Percentiles rank a stretch among this genome's conserved stretches.
These are phyloP conservation scores for Ogataea ganodermae DNA, from an alignment of 805 yeast genomes.

Conservation along the genomic window DNA sequence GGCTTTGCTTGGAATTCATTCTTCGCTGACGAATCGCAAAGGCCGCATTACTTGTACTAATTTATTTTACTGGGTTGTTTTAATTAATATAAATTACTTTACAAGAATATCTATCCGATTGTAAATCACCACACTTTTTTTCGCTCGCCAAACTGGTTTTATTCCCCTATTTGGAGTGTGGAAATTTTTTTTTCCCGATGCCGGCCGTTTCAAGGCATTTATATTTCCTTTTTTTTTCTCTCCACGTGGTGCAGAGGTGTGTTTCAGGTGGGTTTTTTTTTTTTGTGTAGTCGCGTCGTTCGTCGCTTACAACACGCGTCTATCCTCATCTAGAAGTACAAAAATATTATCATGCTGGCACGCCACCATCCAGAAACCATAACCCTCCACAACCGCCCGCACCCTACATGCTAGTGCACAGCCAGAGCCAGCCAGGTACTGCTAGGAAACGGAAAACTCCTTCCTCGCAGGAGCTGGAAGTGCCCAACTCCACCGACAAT, in stretches of 20 bases:
- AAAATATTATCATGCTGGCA: too few species aligned
- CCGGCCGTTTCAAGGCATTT: neutral
- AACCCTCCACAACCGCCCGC: too few species aligned
- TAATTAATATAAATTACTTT: constrained; percentile 12
- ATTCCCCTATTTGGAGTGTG: neutral
- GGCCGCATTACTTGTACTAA: constrained; percentile 17
- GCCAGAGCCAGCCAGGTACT: neutral
- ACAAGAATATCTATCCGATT: too few species aligned
- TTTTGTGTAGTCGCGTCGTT: neutral
- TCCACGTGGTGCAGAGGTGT: neutral
- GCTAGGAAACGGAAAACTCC: neutral
- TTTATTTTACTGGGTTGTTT: constrained; percentile 19
- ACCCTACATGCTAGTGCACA: too few species aligned
- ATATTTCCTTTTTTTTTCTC: too few species aligned
- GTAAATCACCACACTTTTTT: too few species aligned
- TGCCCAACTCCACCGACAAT: constrained; percentile 7
- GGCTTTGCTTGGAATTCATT: neutral
- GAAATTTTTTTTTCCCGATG: neutral
- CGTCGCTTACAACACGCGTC: neutral
- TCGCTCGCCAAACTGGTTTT: too few species aligned
- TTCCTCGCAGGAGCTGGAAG: constrained; percentile 2
- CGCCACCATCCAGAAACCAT: too few species aligned
- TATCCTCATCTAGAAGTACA: neutral
- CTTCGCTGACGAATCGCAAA: constrained; percentile 5
- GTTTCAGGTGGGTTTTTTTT: neutral